Evolutionary conservation across 129 eudicot species (phyloP).

Genomic region (Arctium minus): DNA sequence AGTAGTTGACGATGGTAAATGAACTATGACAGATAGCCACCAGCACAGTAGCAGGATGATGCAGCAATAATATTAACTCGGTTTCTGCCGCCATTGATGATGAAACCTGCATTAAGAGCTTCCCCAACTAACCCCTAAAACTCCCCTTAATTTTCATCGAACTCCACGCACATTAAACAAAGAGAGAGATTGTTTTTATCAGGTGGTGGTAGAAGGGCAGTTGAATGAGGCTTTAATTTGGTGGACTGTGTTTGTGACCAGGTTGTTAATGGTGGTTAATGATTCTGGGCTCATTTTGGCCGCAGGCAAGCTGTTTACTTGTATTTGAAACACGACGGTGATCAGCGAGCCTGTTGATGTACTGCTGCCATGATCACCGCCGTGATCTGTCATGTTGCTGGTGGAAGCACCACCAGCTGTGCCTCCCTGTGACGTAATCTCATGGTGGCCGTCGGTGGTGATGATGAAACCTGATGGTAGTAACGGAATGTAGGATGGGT

Average conservation of each 20-base stretch:
- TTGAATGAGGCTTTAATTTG: slow-evolving; percentile 70
- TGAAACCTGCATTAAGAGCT: slow-evolving; percentile 37
- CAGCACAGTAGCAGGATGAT: slow-evolving; percentile 38
- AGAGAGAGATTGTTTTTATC: slow-evolving; percentile 2
- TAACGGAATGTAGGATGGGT: slow-evolving; percentile 64
- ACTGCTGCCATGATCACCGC: neutral
- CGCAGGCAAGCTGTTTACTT: slow-evolving; percentile 52
- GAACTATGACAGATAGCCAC: slow-evolving; percentile 41
- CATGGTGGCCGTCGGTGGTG: slow-evolving; percentile 48
- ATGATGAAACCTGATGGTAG: slow-evolving; percentile 76
- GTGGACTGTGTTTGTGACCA: slow-evolving; percentile 63
- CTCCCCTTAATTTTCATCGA: slow-evolving; percentile 17
- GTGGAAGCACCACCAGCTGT: slow-evolving; percentile 41
- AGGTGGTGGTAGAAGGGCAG: slow-evolving; percentile 37
- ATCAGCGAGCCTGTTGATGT: slow-evolving; percentile 48
- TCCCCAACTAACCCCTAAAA: slow-evolving; percentile 43
- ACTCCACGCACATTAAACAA: slow-evolving; percentile 21
- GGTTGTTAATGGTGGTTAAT: slow-evolving; percentile 56
- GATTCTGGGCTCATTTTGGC: slow-evolving; percentile 71
- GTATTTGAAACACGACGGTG: slow-evolving; percentile 65
- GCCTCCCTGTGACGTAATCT: slow-evolving; percentile 9
- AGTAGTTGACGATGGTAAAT: slow-evolving; percentile 59
- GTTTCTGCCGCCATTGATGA: slow-evolving; percentile 52
- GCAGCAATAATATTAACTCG: slow-evolving; percentile 51
- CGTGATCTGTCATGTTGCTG: slow-evolving; percentile 13